Conservation (phyloP, 768 basidiomycete species). For the Leccinum incarnatum region DNA sequence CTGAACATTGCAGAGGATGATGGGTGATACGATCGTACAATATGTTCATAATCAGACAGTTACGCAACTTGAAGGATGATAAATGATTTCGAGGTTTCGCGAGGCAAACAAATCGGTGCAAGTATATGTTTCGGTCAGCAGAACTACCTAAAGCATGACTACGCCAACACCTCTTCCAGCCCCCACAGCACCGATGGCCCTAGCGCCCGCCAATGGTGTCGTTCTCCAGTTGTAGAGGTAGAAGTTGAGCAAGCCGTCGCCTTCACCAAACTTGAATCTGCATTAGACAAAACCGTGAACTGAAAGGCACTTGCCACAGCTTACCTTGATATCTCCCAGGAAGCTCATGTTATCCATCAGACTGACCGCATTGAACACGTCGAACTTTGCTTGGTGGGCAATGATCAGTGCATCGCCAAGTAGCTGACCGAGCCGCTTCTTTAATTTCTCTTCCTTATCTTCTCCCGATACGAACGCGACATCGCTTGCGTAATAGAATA, state of each 20-base stretch:
- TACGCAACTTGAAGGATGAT: not conserved
- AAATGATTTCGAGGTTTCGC: not conserved
- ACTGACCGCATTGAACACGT: constrained; percentile 94
- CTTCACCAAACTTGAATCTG: constrained; percentile 74
- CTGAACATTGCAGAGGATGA: constrained; percentile 29
- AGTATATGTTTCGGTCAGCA: not conserved
- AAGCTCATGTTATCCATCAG: constrained; percentile 91
- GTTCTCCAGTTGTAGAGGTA: constrained; percentile 97
- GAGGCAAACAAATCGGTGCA: not conserved
- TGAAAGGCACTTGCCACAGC: constrained; percentile 12
- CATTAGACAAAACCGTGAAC: constrained; percentile 4
- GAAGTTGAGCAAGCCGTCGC: constrained; percentile 88
- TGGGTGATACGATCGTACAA: constrained; percentile 4
- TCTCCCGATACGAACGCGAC: constrained; percentile 59
- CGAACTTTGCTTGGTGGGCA: constrained; percentile 83
- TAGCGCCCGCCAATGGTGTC: constrained; percentile 69
- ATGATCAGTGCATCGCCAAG: constrained; percentile 78
- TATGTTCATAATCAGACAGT: constrained; percentile 5
- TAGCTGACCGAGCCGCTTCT: constrained; percentile 66
- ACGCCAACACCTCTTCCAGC: constrained; percentile 85
- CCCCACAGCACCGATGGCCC: constrained; percentile 43
- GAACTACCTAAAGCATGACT: constrained; percentile 74
- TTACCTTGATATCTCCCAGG: constrained; percentile 79
- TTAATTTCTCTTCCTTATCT: constrained; percentile 61
- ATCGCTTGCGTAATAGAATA: constrained; percentile 93